Percentiles rank a stretch among this genome's conserved stretches.
Conservation (phyloP, 2,329 filamentous ascomycete genomes). For the Penicillium sp. region DNA sequence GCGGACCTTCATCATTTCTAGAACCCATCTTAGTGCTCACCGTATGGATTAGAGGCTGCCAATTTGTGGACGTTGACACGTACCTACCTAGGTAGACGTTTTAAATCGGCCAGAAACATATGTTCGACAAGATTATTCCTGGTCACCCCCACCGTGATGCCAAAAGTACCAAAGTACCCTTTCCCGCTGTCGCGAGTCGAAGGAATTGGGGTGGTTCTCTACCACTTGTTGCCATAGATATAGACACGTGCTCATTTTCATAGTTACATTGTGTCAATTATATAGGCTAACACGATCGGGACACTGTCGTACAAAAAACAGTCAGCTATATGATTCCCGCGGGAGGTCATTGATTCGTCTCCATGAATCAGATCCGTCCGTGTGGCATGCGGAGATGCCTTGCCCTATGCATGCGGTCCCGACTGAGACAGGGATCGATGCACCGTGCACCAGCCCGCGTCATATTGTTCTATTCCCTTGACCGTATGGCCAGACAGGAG, state of each 20-base stretch:
- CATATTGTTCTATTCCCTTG: background rate
- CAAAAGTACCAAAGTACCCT: background rate
- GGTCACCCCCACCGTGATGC: background rate
- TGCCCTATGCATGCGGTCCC: conserved; percentile 14
- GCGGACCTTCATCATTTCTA: no score
- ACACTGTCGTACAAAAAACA: background rate
- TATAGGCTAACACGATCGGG: background rate
- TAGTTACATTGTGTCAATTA: background rate
- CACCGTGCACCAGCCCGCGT: conserved; percentile 7
- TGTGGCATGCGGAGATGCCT: conserved; percentile 11
- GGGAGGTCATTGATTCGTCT: background rate
- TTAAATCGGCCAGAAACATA: no score
- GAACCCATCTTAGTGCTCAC: no score
- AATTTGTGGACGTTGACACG: no score
- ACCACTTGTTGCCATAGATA: conserved; percentile 2
- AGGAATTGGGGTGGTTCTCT: conserved; percentile 7
- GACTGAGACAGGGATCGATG: conserved; percentile 9
- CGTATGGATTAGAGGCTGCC: no score
- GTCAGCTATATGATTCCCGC: background rate
- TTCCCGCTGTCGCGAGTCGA: conserved; percentile 1
- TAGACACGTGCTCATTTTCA: background rate
- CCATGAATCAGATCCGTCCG: conserved; percentile 1
- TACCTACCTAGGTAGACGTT: no score
- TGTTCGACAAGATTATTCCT: no score
- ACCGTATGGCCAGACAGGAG: background rate